Evolutionary conservation across 176 grass and related monocot species (phyloP), one percentile per base, ranked within the genome.

Genomic region (Typha latifolia): DNA sequence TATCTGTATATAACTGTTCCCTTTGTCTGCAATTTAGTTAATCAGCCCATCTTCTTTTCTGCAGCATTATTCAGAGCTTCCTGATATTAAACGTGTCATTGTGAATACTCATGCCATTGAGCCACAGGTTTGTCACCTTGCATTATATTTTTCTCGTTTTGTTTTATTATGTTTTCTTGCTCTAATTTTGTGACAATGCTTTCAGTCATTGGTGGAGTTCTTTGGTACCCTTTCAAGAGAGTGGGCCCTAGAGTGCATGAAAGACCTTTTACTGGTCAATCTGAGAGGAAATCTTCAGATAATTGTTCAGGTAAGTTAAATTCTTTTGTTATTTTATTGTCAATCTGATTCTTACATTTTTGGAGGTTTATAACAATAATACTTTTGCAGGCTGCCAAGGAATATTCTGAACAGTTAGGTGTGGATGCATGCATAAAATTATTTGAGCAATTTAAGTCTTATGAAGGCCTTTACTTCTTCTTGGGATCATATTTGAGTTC

Each of bases 381-480:
- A 59, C 11, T 59, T 29, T 59, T 21, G 53, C 66, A 99, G 94
- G 78, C 86, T 51, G 89, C 94, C 2, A 99, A 99, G 71, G 89
- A 99, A 77, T 99, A 99, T 68, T 85, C 81, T 50, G 89, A 99
- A 18, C 89, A 99, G 55, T 68, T 99, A 68, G 94, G 94, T 13
- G 83, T 84, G n/a, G 80, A 92, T 6, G 77, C 74, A 48, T 97
- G 93, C 77, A 89, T 97, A 62, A 97, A 97, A 66, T 71, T 97
- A 22, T 97, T 97, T 76, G 93, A 97, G 70, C 93, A 97, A 74
- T 97, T 97, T 81, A 92, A 97, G 87, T 92, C 93, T 69, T 97
- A 89, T 11, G 93, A 97, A 80, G 93, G 93, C 57, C 85, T 97
- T 11, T 97, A 97, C 88, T 92, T 92, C 63, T 92, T 97, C 85